These are phyloP conservation scores for Debaryomyces sp. DNA, from an alignment of 1,139 yeast genomes.

Conservation along the genomic window DNA sequence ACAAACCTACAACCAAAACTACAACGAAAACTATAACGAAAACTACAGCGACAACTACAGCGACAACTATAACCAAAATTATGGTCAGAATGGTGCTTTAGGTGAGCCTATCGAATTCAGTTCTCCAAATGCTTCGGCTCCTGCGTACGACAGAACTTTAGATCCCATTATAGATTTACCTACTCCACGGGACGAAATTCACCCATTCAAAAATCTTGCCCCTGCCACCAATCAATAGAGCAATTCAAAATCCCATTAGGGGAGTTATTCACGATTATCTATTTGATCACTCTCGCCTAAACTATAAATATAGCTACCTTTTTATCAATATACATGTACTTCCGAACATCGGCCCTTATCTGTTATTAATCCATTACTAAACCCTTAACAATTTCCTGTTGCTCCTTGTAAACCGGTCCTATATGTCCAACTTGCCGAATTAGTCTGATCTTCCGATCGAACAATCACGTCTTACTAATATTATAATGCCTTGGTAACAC, in stretches of 20 bases:
- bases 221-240: neutral
- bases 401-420: neutral
- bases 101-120: conserved; percentile 15
- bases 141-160: conserved; percentile 12
- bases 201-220: conserved; percentile 13
- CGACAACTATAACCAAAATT: neutral
- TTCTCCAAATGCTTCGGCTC: neutral
- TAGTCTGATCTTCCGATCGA: neutral
- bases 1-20: neutral
- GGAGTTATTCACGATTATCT: neutral
- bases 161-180: conserved; percentile 27
- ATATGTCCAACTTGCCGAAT: neutral
- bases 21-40: neutral
- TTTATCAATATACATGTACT: conserved; percentile 1
- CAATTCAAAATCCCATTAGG: neutral
- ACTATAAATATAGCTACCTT: neutral
- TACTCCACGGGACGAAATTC: conserved; percentile 25
- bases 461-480: conserved; percentile 6
- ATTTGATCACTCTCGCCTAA: neutral
- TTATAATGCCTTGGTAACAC: conserved; percentile 6
- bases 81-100: conserved; percentile 5
- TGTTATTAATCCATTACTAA: neutral
- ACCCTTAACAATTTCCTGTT: neutral
- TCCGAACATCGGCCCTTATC: neutral
- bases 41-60: neutral